These are phyloP conservation scores for Cystobasidium slooffiae DNA, from an alignment of 1,284 basidiomycete species.

Conservation along the genomic window DNA sequence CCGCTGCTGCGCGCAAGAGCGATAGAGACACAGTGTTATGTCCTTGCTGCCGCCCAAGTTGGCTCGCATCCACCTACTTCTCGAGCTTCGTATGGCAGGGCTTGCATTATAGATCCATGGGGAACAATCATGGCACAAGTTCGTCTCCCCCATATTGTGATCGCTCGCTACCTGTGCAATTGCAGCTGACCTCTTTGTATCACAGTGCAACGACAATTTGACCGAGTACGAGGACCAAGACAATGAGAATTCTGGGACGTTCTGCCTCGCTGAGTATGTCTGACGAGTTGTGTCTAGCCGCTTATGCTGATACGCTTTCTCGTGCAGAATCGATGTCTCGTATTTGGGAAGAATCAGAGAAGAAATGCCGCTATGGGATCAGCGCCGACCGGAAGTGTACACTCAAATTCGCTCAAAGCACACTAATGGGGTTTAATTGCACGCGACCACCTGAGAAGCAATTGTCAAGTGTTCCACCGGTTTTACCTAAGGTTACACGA, in stretches of 20 bases:
- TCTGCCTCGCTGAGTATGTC: slow-evolving; percentile 40
- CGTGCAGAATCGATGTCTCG: slow-evolving; percentile 45
- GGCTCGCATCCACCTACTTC: slow-evolving; percentile 50
- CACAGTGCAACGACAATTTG: slow-evolving; percentile 36
- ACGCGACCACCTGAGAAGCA: neutral
- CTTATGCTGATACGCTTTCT: neutral
- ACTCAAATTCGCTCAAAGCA: neutral
- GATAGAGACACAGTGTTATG: slow-evolving; percentile 59
- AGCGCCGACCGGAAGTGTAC: slow-evolving; percentile 51
- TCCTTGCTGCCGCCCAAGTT: slow-evolving; percentile 57
- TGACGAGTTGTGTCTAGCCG: no score
- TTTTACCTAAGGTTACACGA: no score
- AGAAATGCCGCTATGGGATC: slow-evolving; percentile 52
- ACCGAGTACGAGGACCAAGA: slow-evolving; percentile 29
- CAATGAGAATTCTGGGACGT: slow-evolving; percentile 41
- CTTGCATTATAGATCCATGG: slow-evolving; percentile 52
- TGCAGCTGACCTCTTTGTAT: slow-evolving; percentile 8
- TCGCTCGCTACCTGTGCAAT: no score
- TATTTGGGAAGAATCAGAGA: slow-evolving; percentile 47
- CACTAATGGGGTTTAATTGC: neutral
- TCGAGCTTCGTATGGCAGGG: slow-evolving; percentile 47
- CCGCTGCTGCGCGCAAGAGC: slow-evolving; percentile 56
- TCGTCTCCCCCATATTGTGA: neutral
- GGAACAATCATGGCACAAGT: slow-evolving; percentile 48
- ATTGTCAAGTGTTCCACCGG: no score